Percentiles rank a stretch among this genome's conserved stretches.
phyloP scores from a whole-genome alignment of 352 stramenopile species.

The Phytophthora idaei region DNA sequence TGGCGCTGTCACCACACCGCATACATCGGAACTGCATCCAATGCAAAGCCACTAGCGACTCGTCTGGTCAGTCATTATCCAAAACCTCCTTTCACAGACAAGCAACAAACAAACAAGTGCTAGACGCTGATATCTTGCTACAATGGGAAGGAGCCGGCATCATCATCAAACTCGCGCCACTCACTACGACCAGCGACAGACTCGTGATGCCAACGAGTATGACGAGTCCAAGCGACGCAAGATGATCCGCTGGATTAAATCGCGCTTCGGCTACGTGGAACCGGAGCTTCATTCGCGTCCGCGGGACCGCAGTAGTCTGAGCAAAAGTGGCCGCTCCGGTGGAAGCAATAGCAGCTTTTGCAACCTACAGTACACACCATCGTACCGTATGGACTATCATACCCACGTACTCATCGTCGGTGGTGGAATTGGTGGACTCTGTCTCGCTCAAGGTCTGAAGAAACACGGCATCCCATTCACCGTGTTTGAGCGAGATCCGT shows the following conservation, averaged over 20 bases:
- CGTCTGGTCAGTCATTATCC: conserved; percentile 14
- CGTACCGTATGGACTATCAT: conserved; percentile 24
- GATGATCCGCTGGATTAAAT: conserved; percentile 71
- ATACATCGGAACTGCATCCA: conserved; percentile 14
- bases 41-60: not conserved
- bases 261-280: conserved; percentile 44
- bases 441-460: conserved; percentile 63
- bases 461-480: conserved; percentile 71
- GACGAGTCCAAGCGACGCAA: conserved; percentile 63
- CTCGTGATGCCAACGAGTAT: conserved; percentile 31
- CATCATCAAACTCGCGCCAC: conserved; percentile 31
- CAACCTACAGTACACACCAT: conserved; percentile 25
- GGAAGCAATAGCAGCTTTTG: conserved; percentile 21
- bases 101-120: not conserved
- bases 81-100: conserved; percentile 17
- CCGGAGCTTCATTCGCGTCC: conserved; percentile 8
- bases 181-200: conserved; percentile 50
- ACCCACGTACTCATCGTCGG: conserved; percentile 57
- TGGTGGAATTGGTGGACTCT: conserved; percentile 62
- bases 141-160: conserved; percentile 32
- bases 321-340: conserved; percentile 23
- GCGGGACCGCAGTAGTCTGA: conserved; percentile 26
- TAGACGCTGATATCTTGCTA: not conserved
- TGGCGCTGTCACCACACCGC: conserved; percentile 25
- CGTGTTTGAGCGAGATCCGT: conserved; percentile 66